Evolutionary conservation across 1,284 basidiomycete genomes (phyloP).

Genomic region (Pseudozyma tsukubaensis): DNA sequence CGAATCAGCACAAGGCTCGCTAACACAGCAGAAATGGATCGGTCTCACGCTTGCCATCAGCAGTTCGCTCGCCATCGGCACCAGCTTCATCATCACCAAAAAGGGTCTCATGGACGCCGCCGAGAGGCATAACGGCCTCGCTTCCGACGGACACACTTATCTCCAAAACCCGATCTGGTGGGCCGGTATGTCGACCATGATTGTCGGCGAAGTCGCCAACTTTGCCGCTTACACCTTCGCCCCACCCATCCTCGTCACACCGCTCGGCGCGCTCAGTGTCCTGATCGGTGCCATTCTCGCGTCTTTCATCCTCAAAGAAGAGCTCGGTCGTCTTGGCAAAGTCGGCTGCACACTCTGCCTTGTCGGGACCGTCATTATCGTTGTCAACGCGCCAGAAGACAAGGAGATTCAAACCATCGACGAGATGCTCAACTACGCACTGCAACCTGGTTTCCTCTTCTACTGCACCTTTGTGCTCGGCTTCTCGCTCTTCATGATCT

Average conservation of each 20-base stretch:
- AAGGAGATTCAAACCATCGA: slow-evolving; percentile 93
- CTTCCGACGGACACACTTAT: slow-evolving; percentile 73
- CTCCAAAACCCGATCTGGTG: slow-evolving; percentile 96
- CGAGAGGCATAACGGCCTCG: slow-evolving; percentile 60
- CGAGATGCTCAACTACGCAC: slow-evolving; percentile 88
- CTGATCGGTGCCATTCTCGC: slow-evolving; percentile 83
- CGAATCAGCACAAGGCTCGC: slow-evolving; percentile 41
- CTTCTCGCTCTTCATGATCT: slow-evolving; percentile 84
- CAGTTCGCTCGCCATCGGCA: slow-evolving; percentile 66
- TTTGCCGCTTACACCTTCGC: slow-evolving; percentile 99
- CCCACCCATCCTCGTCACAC: slow-evolving; percentile 95
- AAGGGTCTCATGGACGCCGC: slow-evolving; percentile 68
- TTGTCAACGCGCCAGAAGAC: slow-evolving; percentile 95
- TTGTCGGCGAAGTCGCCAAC: slow-evolving; percentile 80
- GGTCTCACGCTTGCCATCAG: slow-evolving; percentile 66
- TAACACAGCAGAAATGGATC: slow-evolving; percentile 67
- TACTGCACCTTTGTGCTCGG: slow-evolving; percentile 88
- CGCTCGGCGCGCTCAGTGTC: slow-evolving; percentile 94
- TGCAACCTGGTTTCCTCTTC: slow-evolving; percentile 81
- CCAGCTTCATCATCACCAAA: slow-evolving; percentile 68
- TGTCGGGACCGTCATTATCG: slow-evolving; percentile 90
- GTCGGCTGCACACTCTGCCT: slow-evolving; percentile 92
- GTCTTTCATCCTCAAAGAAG: slow-evolving; percentile 91
- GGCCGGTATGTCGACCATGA: slow-evolving; percentile 87
- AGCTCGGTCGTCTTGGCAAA: slow-evolving; percentile 90